A percentile compares a stretch with the other conserved stretches of the same genome.
phyloP scores from a whole-genome alignment of 495 filamentous ascomycete genomes.

The Hyaloscypha hepaticicola region DNA sequence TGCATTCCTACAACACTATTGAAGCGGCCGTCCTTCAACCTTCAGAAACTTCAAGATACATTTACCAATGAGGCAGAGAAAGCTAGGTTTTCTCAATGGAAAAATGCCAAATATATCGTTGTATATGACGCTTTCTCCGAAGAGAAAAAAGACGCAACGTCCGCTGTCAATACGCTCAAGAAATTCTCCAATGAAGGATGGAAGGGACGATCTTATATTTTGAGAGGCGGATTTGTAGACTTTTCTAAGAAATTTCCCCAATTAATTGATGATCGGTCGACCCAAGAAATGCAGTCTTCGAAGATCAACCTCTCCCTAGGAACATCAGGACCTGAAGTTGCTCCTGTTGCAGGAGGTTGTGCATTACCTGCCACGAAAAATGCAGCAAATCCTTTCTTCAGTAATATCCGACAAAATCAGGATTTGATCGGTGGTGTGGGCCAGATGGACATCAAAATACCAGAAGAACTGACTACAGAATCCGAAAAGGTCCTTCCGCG shows the following conservation, averaged over 20 bases:
- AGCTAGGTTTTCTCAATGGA: slow-evolving; percentile 75
- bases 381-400: slow-evolving; percentile 86
- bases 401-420: slow-evolving; percentile 95
- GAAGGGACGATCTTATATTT: slow-evolving; percentile 66
- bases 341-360: slow-evolving; percentile 85
- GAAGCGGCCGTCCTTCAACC: slow-evolving; percentile 87
- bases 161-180: slow-evolving; percentile 79
- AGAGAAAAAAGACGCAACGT: slow-evolving; percentile 73
- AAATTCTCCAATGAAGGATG: slow-evolving; percentile 90
- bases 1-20: slow-evolving; percentile 94
- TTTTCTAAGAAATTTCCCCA: slow-evolving; percentile 49
- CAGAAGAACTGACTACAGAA: slow-evolving; percentile 53
- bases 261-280: slow-evolving; percentile 47
- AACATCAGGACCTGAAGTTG: slow-evolving; percentile 53
- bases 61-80: slow-evolving; percentile 76
- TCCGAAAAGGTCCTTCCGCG: slow-evolving; percentile 55
- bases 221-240: slow-evolving; percentile 59
- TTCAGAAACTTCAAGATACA: slow-evolving; percentile 84
- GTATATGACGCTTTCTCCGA: slow-evolving; percentile 81
- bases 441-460: slow-evolving; percentile 75
- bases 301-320: slow-evolving; percentile 48
- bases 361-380: slow-evolving; percentile 67
- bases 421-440: slow-evolving; percentile 93
- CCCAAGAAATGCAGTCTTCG: slow-evolving; percentile 39
- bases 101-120: slow-evolving; percentile 67